Base-by-base conservation (phyloP, 352 stramenopile genomes). In the Pseudoperonospora humuli region DNA sequence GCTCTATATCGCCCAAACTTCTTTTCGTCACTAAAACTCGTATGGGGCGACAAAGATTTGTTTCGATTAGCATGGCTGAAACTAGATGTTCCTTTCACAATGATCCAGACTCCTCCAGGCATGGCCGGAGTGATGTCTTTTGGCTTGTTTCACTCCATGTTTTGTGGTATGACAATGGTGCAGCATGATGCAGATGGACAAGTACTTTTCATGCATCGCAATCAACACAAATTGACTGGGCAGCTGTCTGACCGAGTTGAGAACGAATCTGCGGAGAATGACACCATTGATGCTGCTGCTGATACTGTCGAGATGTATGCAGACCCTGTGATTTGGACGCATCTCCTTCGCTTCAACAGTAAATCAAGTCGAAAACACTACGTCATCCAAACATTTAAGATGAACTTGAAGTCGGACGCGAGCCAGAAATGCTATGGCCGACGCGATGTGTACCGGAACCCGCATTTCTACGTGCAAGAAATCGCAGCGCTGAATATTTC, bases 51-150 rank as follows among this genome's bases (percentile, higher is more conserved):
- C 27, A 64, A 64, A n/a, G 55, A 64, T 41, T n/a, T 83, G 3
- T 83, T 83, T 27, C 62, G 70, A 2, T 59, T 80, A 1, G 70
- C 70, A 17, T 83, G 70, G 70, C 46, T 79, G 29, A 70, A 79
- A 37, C 49, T 61, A 4, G 43, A 64, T 3, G 38, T 53, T 6
- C 43, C 63, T 0, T 83, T 80, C 35, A 53, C 69, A 21, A 82
- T 82, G 70, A 72, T 82, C 39, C 39, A 70, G 23, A 67, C 54
- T 2, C 64, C 67, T 0, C 67, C 70, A 14, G 67, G 43, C 1
- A 56, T 72, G 18, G 67, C 64, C 1, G 70, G 70, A 2, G 43
- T 33, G 18, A 39, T 75, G 10, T 38, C 54, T 28, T 36, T 49
- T 20, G 14, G 7, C 3, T 59, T 48, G 2, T 26, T 51, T 10